phyloP scores from a whole-genome alignment of 129 eudicot species.

The Helianthus tuberosus region DNA sequence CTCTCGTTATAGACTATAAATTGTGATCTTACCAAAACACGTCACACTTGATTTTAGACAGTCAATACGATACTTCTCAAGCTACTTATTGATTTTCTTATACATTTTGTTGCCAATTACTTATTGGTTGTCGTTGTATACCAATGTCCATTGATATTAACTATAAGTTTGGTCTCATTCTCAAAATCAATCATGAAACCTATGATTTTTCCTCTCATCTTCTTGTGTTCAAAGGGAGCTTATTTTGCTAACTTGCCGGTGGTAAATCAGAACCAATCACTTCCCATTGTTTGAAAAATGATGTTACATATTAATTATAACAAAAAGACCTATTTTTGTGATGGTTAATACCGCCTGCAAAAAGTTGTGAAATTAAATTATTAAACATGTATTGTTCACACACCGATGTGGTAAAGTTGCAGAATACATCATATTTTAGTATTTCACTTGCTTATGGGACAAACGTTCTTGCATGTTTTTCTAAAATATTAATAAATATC shows the following conservation, averaged over 20 bases:
- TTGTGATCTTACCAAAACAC: not conserved
- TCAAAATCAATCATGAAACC: not conserved
- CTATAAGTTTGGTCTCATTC: conserved; percentile 1
- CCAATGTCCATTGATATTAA: not conserved
- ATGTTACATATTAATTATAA: conserved; percentile 3
- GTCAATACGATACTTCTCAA: not conserved
- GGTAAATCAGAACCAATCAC: not conserved
- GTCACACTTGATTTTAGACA: not conserved
- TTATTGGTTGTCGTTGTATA: not conserved
- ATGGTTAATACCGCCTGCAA: not conserved
- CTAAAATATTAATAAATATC: conserved; percentile 14
- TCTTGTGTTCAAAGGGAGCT: not conserved
- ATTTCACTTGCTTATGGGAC: conserved; percentile 16
- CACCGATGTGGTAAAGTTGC: not conserved
- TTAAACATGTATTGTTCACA: not conserved
- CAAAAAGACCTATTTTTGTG: not conserved
- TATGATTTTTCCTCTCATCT: not conserved
- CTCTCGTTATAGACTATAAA: not conserved
- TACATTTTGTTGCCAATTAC: not conserved
- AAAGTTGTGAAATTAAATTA: not conserved
- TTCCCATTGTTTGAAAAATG: not conserved
- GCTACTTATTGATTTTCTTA: not conserved
- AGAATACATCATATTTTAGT: not conserved
- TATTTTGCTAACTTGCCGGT: not conserved
- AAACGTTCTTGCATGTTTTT: conserved; percentile 9